Percentiles rank a stretch among this genome's conserved stretches.
phyloP scores from a whole-genome alignment of 2,329 filamentous ascomycete genomes.

The Colletotrichum tabaci region DNA sequence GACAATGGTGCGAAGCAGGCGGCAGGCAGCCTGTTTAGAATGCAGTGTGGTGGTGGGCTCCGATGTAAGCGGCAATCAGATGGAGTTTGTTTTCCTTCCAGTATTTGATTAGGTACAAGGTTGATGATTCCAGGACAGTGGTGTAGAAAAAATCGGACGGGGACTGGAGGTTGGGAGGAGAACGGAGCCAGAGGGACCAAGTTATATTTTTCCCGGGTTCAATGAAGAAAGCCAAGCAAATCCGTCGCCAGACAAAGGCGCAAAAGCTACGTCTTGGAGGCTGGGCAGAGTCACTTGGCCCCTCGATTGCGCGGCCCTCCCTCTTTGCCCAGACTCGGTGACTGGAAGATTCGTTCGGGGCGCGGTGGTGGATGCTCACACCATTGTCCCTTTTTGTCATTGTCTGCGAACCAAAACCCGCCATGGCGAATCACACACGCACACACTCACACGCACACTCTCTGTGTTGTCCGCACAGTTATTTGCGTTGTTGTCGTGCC shows the following conservation, averaged over 20 bases:
- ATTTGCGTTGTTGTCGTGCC: not conserved
- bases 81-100: not conserved
- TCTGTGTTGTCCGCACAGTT: not conserved
- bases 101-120: slow-evolving; percentile 7
- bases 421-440: not conserved
- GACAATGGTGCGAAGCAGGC: not conserved
- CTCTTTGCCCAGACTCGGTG: slow-evolving; percentile 19
- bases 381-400: not conserved
- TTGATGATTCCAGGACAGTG: not conserved
- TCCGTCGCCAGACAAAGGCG: slow-evolving; percentile 13
- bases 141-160: slow-evolving; percentile 13
- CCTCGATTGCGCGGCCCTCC: slow-evolving; percentile 38
- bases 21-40: not conserved
- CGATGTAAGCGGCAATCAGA: not conserved
- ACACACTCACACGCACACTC: too few relatives aligned
- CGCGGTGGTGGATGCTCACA: slow-evolving; percentile 7
- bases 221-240: slow-evolving; percentile 33
- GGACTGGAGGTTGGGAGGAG: not conserved
- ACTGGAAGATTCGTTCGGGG: slow-evolving; percentile 9
- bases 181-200: slow-evolving; percentile 21
- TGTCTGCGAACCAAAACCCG: not conserved
- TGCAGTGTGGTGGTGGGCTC: not conserved
- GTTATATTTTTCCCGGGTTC: slow-evolving; percentile 34
- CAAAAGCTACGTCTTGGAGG: slow-evolving; percentile 36
- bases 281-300: slow-evolving; percentile 40